Evolutionary conservation across 257 asterid species (phyloP).

Genomic region (Nyctanthes arbortristis): DNA sequence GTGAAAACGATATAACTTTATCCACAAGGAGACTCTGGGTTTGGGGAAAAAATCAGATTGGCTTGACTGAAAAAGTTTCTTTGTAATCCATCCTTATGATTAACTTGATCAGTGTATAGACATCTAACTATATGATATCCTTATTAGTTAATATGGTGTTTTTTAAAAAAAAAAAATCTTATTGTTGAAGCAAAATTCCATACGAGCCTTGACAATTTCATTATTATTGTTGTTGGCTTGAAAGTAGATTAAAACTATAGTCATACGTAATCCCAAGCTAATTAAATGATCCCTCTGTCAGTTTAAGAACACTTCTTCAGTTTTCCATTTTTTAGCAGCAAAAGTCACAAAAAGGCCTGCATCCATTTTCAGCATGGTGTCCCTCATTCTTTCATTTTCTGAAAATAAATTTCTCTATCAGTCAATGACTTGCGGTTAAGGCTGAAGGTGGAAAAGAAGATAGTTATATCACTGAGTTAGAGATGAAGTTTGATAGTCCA

Average conservation of each 20-base stretch:
- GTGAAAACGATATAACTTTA: slow-evolving; percentile 75
- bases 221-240: background rate
- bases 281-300: background rate
- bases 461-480: background rate
- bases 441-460: background rate
- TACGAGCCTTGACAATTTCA: background rate
- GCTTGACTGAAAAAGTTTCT: background rate
- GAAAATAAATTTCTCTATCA: background rate
- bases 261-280: background rate
- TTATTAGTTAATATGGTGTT: no score
- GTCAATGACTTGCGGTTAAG: background rate
- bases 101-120: background rate
- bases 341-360: no score
- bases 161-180: background rate
- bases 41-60: slow-evolving; percentile 99
- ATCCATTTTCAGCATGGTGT: no score
- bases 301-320: background rate
- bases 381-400: background rate
- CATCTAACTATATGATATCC: no score
- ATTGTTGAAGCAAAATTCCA: background rate
- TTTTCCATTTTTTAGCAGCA: no score
- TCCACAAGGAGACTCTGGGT: slow-evolving; percentile 85
- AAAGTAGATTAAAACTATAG: background rate
- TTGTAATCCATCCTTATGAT: background rate
- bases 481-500: background rate